A percentile compares a stretch with the other conserved stretches of the same genome.
These are phyloP conservation scores for Cystobasidiaceae sp. DNA, from an alignment of 1,284 basidiomycete genomes.

Conservation along the genomic window DNA sequence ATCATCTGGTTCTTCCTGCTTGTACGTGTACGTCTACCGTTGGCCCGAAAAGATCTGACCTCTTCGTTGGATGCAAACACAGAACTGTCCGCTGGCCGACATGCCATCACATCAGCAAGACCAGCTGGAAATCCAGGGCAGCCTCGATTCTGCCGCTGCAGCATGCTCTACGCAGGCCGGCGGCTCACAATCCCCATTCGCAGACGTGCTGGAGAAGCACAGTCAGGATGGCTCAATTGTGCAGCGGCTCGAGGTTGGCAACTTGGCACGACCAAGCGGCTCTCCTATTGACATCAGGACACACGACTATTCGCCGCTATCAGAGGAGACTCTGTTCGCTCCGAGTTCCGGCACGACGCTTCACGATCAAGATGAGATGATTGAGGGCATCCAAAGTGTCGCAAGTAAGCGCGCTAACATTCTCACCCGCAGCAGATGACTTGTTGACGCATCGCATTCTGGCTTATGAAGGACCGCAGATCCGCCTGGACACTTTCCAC, in stretches of 20 bases:
- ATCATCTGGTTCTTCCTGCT: slow-evolving; percentile 95
- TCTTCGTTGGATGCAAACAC: not conserved
- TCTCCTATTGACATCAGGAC: too few species aligned
- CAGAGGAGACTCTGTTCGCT: too few species aligned
- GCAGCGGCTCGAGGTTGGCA: too few species aligned
- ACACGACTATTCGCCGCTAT: too few species aligned
- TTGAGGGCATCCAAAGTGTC: not conserved
- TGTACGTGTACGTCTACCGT: slow-evolving; percentile 46
- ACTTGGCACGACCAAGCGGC: too few species aligned
- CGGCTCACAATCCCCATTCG: not conserved
- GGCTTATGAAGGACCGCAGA: not conserved
- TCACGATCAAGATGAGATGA: not conserved
- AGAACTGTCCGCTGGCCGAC: slow-evolving; percentile 20
- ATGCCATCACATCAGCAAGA: slow-evolving; percentile 6
- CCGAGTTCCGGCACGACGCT: too few species aligned
- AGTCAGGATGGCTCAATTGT: too few species aligned
- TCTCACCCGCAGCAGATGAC: not conserved
- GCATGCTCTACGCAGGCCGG: too few species aligned
- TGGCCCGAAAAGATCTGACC: not conserved
- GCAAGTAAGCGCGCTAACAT: not conserved
- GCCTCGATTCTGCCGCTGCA: too few species aligned
- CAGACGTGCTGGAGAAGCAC: too few species aligned
- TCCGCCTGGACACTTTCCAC: slow-evolving; percentile 8
- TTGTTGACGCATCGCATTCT: not conserved
- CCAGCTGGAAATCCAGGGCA: too few species aligned